Evolutionary conservation across 1,284 basidiomycete genomes (phyloP).

Genomic region (Takashimella koratensis): DNA sequence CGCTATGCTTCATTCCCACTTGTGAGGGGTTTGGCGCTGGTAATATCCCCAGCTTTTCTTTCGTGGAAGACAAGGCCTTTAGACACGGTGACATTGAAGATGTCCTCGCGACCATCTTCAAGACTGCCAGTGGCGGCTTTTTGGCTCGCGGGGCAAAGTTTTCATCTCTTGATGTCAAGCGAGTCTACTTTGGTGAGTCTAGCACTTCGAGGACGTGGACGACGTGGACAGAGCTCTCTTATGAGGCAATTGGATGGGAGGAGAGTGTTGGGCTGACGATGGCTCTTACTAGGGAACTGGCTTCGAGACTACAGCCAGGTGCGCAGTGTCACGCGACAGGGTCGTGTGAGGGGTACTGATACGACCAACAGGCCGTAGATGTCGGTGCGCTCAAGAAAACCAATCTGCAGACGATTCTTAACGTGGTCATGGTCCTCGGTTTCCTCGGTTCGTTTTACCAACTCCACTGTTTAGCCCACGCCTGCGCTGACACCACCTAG

Average conservation of each 20-base stretch:
- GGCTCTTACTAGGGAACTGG: slow-evolving; percentile 54
- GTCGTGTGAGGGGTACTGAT: too few relatives aligned
- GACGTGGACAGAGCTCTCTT: too few relatives aligned
- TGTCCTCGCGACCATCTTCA: slow-evolving; percentile 52
- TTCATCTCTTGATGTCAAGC: slow-evolving; percentile 46
- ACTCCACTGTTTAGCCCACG: neutral
- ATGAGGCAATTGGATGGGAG: too few relatives aligned
- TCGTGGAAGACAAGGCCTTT: slow-evolving; percentile 62
- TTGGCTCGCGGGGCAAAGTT: slow-evolving; percentile 70
- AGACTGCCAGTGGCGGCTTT: slow-evolving; percentile 60
- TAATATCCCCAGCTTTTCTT: slow-evolving; percentile 25
- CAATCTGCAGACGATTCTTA: slow-evolving; percentile 71
- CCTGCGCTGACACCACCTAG: too few relatives aligned
- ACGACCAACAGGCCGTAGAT: slow-evolving; percentile 65
- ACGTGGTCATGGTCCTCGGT: slow-evolving; percentile 84
- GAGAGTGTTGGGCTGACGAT: too few relatives aligned
- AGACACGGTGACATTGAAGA: slow-evolving; percentile 78
- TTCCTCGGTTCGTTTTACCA: slow-evolving; percentile 48
- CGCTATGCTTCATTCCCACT: slow-evolving; percentile 41
- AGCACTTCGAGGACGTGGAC: neutral
- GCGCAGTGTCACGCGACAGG: neutral
- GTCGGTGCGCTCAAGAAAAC: slow-evolving; percentile 72
- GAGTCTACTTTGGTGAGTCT: slow-evolving; percentile 35
- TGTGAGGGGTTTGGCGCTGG: slow-evolving; percentile 47
- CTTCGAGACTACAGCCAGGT: slow-evolving; percentile 67